Evolutionary conservation across 2,329 filamentous ascomycete species (phyloP).

Genomic region (Fusarium sororula): DNA sequence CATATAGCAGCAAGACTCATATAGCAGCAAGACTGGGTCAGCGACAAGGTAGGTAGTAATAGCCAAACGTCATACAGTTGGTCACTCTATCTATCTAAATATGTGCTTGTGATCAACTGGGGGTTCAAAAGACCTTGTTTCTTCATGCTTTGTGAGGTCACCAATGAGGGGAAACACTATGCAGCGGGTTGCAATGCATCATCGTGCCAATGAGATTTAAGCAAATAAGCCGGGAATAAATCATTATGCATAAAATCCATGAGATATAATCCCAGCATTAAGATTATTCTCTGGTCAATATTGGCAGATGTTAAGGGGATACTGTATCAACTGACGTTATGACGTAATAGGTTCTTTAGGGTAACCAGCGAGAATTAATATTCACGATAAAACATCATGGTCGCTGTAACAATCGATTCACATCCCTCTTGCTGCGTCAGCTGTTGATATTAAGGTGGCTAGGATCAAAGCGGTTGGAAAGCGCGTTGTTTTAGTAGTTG

Average conservation of each 20-base stretch:
- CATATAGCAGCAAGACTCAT: not conserved
- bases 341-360: not conserved
- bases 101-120: not conserved
- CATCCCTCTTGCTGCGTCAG: too few species aligned
- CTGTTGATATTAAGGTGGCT: too few species aligned
- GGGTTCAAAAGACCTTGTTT: not conserved
- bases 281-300: too few species aligned
- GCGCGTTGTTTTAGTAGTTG: too few species aligned
- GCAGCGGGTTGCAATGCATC: not conserved
- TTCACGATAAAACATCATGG: too few species aligned
- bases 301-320: not conserved
- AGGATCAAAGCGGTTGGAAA: too few species aligned
- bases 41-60: not conserved
- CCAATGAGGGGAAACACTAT: constrained; percentile 4
- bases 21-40: accelerated
- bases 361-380: accelerated
- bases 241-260: not conserved
- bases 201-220: not conserved
- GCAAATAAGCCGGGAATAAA: accelerated
- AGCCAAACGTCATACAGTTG: not conserved
- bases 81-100: accelerated
- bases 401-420: too few species aligned
- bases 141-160: constrained; percentile 3
- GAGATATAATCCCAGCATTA: not conserved
- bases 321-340: not conserved